Evolutionary conservation across 352 stramenopile genomes (phyloP), one percentile per base, ranked within the genome.

Genomic region (Achlya hypogyna): DNA sequence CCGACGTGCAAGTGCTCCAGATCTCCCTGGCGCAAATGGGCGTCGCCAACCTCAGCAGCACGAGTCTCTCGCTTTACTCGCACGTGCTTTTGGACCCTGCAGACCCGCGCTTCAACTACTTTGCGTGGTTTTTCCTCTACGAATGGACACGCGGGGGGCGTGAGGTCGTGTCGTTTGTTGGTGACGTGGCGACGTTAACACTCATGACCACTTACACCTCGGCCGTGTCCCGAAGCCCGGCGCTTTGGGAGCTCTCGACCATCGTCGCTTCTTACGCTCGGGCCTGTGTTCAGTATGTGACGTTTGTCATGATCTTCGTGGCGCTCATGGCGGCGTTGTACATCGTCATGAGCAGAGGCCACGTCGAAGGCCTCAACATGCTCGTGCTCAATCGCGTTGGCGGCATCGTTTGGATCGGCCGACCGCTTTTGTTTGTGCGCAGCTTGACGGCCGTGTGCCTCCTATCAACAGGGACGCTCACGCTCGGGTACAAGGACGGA

Each of bases 391-490:
- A 56, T 28, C 59, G 59, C 18, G 59, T 65, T 14, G 59, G 27
- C n/a, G 59, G 59, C 25, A 65, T 65, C 20, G 59, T 65, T 12
- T 65, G 59, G 59, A 31, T 65, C 32, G 59, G 59, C 4, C 59
- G 59, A 1, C 59, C 59, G 28, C 32, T 65, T 8, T 28, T 65
- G 10, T 56, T 65, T 22, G 22, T 65, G 6, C 59, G 59, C 3
- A 32, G 59, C 47, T 18, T 65, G n/a, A 65, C 59, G 0, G 59
- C 59, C 2, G 16, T 65, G 8, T 65, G 38, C 38, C 25, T 65
- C 18, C 31, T 65, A 12, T 53, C 29, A 14, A 65, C 59, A 5
- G 34, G 14, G 8, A 65, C 59, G n/a, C 22, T 65, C 14, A 40
- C 53, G 22, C 18, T 65, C 1, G 22, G 25, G 25, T 42, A 20